phyloP scores from a whole-genome alignment of 768 basidiomycete species.

The Candolleomyces eurysporus region DNA sequence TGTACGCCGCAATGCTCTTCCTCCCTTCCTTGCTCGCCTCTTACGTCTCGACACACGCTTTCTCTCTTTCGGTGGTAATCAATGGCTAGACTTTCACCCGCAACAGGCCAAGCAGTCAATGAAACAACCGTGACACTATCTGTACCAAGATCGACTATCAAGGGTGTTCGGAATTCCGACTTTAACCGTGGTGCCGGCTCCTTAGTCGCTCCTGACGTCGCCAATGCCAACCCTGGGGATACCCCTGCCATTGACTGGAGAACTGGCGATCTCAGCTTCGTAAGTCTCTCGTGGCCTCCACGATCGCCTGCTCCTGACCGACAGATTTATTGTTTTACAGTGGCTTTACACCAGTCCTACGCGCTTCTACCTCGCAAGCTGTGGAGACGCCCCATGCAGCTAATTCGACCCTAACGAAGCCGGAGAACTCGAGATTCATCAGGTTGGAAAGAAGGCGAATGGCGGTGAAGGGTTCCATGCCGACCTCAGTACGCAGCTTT shows the following conservation, averaged over 20 bases:
- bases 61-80: too few species aligned
- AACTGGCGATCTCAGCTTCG: conserved; percentile 39
- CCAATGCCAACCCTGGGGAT: conserved; percentile 59
- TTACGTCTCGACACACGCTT: too few species aligned
- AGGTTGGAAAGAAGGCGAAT: conserved; percentile 41
- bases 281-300: conserved; percentile 17
- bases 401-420: conserved; percentile 56
- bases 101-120: too few species aligned
- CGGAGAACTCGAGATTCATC: conserved; percentile 73
- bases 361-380: conserved; percentile 72
- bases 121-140: too few species aligned
- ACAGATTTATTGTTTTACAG: conserved; percentile 17
- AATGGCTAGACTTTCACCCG: too few species aligned
- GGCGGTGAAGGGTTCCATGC: conserved; percentile 50
- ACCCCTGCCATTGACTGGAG: conserved; percentile 54
- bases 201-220: conserved; percentile 46
- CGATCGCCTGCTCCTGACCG: too few species aligned
- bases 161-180: too few species aligned
- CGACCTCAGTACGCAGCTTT: conserved; percentile 44
- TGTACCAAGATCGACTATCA: too few species aligned
- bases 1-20: too few species aligned
- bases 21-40: too few species aligned
- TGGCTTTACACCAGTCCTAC: conserved; percentile 62
- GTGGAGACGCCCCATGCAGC: conserved; percentile 54
- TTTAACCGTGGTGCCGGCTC: conserved; percentile 64